Conservation (phyloP, 2,329 filamentous ascomycete species). For the Talaromyces sp. region DNA sequence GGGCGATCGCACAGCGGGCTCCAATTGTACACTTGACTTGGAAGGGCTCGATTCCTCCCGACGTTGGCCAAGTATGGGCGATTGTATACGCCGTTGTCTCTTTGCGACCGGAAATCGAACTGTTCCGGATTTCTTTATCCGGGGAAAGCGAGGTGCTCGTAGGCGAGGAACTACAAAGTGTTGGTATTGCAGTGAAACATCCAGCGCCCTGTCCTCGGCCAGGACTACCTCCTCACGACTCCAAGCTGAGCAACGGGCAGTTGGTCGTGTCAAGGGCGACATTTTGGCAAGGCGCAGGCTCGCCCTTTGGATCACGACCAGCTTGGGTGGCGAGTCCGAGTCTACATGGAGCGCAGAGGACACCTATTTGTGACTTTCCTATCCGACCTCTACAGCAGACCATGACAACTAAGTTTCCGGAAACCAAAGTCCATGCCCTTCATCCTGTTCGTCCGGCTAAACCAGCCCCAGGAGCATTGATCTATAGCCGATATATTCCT, state of each 20-base stretch:
- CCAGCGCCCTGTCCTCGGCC: too few relatives aligned
- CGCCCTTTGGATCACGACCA: constrained; percentile 10
- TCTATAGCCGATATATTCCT: constrained; percentile 13
- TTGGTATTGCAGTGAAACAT: too few relatives aligned
- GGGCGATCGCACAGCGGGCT: not conserved
- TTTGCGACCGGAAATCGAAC: not conserved
- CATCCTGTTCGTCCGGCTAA: constrained; percentile 11
- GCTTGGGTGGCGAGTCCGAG: constrained; percentile 14
- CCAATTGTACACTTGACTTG: not conserved
- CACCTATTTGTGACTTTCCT: constrained; percentile 3
- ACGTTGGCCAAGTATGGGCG: not conserved
- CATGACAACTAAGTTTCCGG: constrained; percentile 9
- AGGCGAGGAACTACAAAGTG: too few relatives aligned
- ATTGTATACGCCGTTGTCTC: not conserved
- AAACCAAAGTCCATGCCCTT: constrained; percentile 7
- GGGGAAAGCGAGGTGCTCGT: not conserved
- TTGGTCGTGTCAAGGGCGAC: too few relatives aligned
- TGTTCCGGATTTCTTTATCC: not conserved
- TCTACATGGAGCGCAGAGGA: constrained; percentile 12
- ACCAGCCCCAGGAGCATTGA: constrained; percentile 9
- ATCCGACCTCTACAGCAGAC: constrained; percentile 12
- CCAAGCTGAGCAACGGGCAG: too few relatives aligned
- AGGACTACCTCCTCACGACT: too few relatives aligned
- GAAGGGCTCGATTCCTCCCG: not conserved
- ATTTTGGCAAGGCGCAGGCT: constrained; percentile 14